Evolutionary conservation across 1,139 yeast genomes (phyloP).

Genomic region (Sugiyamaella grinbergsii): DNA sequence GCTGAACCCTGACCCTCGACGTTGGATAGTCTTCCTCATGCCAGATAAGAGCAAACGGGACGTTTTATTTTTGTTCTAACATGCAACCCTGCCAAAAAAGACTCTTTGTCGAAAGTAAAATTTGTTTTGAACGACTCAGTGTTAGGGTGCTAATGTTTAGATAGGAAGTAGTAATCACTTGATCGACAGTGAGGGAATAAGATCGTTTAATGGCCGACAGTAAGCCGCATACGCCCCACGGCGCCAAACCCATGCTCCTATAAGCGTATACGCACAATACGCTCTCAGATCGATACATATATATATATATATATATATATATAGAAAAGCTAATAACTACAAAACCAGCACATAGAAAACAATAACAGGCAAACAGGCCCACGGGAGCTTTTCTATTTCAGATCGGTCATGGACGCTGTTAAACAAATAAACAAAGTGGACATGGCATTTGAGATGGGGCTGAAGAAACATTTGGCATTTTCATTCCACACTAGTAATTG

Average conservation of each 20-base stretch:
- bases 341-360: background rate
- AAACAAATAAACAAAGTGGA: background rate
- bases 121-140: too few relatives aligned
- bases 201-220: too few relatives aligned
- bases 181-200: too few relatives aligned
- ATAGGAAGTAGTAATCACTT: too few relatives aligned
- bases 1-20: background rate
- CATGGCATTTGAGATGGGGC: background rate
- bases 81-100: background rate
- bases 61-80: background rate
- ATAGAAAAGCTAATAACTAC: background rate
- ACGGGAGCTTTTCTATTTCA: background rate
- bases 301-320: too few relatives aligned
- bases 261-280: too few relatives aligned
- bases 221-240: too few relatives aligned
- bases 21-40: background rate
- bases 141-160: too few relatives aligned
- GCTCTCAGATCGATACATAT: too few relatives aligned
- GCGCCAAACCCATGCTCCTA: background rate
- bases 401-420: background rate
- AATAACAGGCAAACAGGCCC: background rate
- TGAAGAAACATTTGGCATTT: too few relatives aligned
- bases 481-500: background rate
- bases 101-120: too few relatives aligned
- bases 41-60: background rate